Base-by-base conservation (phyloP, 345 rosid genomes). In the Sonneratia caseolaris region DNA sequence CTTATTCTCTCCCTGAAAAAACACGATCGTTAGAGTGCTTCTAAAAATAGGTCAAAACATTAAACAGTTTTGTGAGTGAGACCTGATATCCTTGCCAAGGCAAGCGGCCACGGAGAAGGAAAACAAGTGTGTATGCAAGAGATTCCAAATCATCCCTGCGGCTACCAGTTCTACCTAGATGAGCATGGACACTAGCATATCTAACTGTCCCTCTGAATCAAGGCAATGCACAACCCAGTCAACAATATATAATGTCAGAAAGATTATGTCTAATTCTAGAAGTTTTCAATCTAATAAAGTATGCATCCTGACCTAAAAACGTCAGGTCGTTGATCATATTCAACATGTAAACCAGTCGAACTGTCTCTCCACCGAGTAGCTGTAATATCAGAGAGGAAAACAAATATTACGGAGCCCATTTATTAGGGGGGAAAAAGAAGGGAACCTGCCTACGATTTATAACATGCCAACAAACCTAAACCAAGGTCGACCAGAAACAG, bases 21-120 rank as follows among this genome's bases (percentile, higher is more conserved):
- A 76, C 43, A 27, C 51, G 62, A 7, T 22, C n/a, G 73, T 81
- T 69, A 82, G 76, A 47, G 13, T 13, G 45, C 15, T 18, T 47
- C 59, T 8, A 24, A n/a, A 71, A 69, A 36, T 36, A 75, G 72
- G 19, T 53, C 22, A 38, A 40, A 38, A 37, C 40, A 65, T 51
- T 37, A 66, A 32, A 3, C 36, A 9, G 14, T 47, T 24, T 35
- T 66, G 66, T 40, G 47, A 74, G 73, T 74, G 75, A 53, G 70
- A 90, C 98, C 97, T 94, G 98, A 74, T 81, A 94, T 70, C 98
- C 98, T 83, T 94, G 98, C 98, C 98, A 94, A 45, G 98, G 97
- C 73, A 94, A 78, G 59, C 97, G 86, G 24, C 98, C 95, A 77
- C 96, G 96, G 19, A 91, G 90, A 82, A 94, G 98, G 77, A 94